Base-by-base conservation (phyloP, 768 basidiomycete genomes). In the Leccinum sublutescens region DNA sequence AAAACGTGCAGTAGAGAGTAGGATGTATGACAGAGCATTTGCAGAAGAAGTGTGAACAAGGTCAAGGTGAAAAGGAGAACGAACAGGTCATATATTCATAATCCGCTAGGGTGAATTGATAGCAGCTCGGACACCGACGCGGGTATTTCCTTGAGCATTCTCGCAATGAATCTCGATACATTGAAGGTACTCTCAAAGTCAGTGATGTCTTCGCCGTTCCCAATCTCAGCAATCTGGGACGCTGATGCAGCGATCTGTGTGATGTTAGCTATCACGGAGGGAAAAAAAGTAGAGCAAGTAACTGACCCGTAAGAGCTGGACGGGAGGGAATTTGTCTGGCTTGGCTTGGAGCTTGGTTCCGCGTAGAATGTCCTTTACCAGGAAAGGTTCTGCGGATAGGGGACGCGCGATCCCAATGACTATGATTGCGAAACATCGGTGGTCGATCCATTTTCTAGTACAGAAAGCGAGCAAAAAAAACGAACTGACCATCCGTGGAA, bases 291-390 rank as follows among this genome's bases (percentile, higher is more conserved):
- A 43, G 17, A 38, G 6, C 21, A 12, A 52, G 43, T 15, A 15
- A 63, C 66, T 58, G n/a, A 74, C 72, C 54, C 64, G 68, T 8
- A 75, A 50, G 4, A 71, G 50, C 12, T 71, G 80, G 12, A 80
- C 77, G 9, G 75, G 73, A 17, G 79, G 80, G 2, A 76, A 56
- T 31, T 60, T 67, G 31, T 72, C 63, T 19, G 62, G 17, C 43
- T 71, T 73, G 34, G 70, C 71, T 17, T 47, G 53, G 3, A 48
- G 19, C 49, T 66, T 73, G 12, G 48, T 52, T 10, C 71, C 72
- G 17, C 59, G 66, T 43, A 75, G 25, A 43, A 73, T 64, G 9
- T 73, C 69, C 54, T 65, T 67, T 23, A 61, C 70, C 9, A 73
- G 58, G 55, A 70, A 63, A 15, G 72, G 72, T 52, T 73, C 72